Base-by-base conservation (phyloP, 1,284 basidiomycete genomes). In the Sporisorium sorghi region DNA sequence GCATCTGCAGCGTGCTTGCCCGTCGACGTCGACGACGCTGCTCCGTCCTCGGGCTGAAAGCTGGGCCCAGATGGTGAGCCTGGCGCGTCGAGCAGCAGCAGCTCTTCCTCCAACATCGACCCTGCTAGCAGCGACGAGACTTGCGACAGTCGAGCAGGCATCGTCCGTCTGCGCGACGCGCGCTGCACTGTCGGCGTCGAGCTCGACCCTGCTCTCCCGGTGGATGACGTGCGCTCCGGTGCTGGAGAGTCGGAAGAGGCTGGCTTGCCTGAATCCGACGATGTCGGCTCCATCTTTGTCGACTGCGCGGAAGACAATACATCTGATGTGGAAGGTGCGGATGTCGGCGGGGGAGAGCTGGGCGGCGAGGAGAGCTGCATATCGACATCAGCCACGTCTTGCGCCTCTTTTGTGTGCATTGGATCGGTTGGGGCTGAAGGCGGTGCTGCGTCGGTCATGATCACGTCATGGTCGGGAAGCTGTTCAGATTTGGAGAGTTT, bases 61-160 rank as follows among this genome's bases (percentile, higher is more conserved):
- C 35, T n/a, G 2, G 60, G 63, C 8, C 49, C 26, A 14, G 64
- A 54, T 6, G 65, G 59, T 9, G 64, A 73, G 4, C 53, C 46
- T 5, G 59, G 19, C 10, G 56, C 26, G 14, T 74, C 76, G 12
- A 70, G 58, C 52, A 60, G 28, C 21, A 73, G 44, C 19, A 80
- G 65, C 40, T 80, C 77, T 23, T 77, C 78, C 37, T 80, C 78
- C 4, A 77, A 58, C 55, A 51, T 65, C 17, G 69, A 71, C 0
- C 78, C 78, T 10, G 77, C 77, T 15, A 80, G 56, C 1, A 80
- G 62, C 26, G 64, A 70, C 19, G 77, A 79, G 24, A 79, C 76
- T 37, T 73, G 63, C 7, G 60, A 48, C 12, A 79, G 49, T 5
- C 77, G 58, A 0, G 75, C 72, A 1, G 77, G 77, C 77, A 79